These are phyloP conservation scores for Alternaria arbusti DNA, from an alignment of 2,329 filamentous ascomycete species.

Conservation along the genomic window DNA sequence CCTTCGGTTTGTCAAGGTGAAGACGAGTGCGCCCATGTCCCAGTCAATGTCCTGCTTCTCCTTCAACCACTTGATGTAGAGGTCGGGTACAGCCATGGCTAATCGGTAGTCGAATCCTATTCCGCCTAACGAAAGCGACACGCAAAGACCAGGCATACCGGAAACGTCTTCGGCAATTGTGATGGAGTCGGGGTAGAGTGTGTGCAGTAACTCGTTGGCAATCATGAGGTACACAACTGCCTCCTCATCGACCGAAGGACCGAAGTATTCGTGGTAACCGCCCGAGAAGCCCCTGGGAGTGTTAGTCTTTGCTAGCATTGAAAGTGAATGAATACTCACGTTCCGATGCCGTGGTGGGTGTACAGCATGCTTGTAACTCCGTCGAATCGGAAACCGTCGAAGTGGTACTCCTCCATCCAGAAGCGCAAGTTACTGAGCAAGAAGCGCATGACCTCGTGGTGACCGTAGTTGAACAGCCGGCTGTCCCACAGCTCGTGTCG, in stretches of 20 bases:
- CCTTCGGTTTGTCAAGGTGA: constrained; percentile 88
- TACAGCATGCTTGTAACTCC: constrained; percentile 99
- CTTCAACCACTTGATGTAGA: constrained; percentile 99
- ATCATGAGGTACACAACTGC: constrained; percentile 94
- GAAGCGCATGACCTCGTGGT: constrained; percentile 94
- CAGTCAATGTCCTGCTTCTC: constrained; percentile 89
- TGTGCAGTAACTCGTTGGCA: constrained; percentile 93
- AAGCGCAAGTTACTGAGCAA: constrained; percentile 93
- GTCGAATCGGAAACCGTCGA: constrained; percentile 97
- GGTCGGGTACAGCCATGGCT: constrained; percentile 96
- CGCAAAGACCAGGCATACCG: constrained; percentile 95
- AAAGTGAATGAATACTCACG: constrained; percentile 63
- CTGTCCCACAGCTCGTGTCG: constrained; percentile 95
- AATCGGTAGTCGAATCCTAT: constrained; percentile 97
- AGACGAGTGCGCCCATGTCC: constrained; percentile 85
- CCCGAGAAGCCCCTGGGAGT: constrained; percentile 83
- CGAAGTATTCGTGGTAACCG: constrained; percentile 98
- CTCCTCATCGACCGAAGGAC: constrained; percentile 85
- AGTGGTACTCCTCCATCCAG: constrained; percentile 98
- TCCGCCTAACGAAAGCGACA: constrained; percentile 83
- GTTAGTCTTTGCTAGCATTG: constrained; percentile 23
- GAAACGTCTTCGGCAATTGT: constrained; percentile 97
- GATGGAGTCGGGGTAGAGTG: constrained; percentile 85
- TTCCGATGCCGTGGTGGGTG: constrained; percentile 92
- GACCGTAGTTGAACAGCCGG: constrained; percentile 94